These are phyloP conservation scores for Sporothrix euskadiensis DNA, from an alignment of 2,329 filamentous ascomycete species.

Conservation along the genomic window DNA sequence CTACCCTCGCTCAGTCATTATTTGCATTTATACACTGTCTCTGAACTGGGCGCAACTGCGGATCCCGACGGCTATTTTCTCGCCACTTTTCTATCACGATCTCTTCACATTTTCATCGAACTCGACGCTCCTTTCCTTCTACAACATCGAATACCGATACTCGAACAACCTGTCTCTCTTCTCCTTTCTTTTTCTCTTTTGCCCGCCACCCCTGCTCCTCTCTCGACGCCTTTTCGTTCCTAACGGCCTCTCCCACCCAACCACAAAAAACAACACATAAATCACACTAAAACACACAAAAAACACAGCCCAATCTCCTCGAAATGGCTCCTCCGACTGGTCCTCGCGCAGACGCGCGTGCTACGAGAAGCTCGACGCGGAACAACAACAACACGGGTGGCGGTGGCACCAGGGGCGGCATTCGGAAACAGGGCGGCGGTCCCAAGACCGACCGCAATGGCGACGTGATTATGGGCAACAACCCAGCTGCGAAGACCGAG, in stretches of 20 bases:
- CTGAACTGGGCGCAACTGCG: background rate
- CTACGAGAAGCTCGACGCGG: conserved; percentile 32
- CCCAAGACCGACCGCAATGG: conserved; percentile 55
- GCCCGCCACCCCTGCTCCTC: background rate
- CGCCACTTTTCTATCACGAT: background rate
- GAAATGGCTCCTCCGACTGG: conserved; percentile 40
- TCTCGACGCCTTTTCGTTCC: background rate
- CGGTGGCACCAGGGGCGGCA: conserved; percentile 31
- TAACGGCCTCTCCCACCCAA: conserved; percentile 1
- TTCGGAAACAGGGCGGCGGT: conserved; percentile 51
- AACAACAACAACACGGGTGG: conserved; percentile 2
- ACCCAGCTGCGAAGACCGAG: conserved; percentile 27
- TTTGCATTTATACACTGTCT: background rate
- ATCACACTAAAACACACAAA: too few relatives aligned
- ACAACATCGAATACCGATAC: background rate
- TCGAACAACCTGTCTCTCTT: background rate
- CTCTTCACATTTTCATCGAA: background rate
- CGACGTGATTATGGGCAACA: conserved; percentile 59
- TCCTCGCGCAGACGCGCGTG: conserved; percentile 32
- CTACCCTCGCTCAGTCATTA: background rate
- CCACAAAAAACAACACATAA: background rate
- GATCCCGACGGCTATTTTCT: background rate
- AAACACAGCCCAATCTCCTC: background rate
- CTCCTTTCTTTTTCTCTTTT: background rate
- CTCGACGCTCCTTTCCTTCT: background rate